These are phyloP conservation scores for Chloromonas sp. DNA, from an alignment of 163 green algal genomes.

Conservation along the genomic window DNA sequence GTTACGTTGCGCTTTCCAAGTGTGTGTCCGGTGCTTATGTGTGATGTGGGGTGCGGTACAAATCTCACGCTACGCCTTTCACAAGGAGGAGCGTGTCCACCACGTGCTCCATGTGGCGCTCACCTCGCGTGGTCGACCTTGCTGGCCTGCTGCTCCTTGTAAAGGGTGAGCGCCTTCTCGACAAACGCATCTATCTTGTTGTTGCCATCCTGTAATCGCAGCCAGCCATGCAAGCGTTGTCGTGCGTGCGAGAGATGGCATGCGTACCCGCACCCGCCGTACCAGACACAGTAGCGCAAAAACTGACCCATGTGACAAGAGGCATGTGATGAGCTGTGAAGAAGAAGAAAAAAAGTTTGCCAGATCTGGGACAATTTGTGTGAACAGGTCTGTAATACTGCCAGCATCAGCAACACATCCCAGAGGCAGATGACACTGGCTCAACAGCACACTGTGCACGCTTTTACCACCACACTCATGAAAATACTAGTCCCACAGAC, in stretches of 20 bases:
- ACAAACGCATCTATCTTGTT: constrained; percentile 29
- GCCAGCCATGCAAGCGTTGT: background rate
- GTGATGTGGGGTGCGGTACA: too few species aligned
- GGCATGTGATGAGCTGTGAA: background rate
- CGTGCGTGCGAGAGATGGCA: background rate
- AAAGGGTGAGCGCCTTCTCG: constrained; percentile 29
- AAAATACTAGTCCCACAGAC: too few species aligned
- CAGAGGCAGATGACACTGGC: too few species aligned
- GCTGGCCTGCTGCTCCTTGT: constrained; percentile 23
- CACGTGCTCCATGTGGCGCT: background rate
- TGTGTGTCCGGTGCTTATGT: too few species aligned
- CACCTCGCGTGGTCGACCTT: constrained; percentile 2
- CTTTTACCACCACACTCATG: too few species aligned
- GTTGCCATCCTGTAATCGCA: constrained; percentile 13
- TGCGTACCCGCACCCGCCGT: background rate
- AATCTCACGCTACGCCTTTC: too few species aligned
- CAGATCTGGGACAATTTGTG: too few species aligned
- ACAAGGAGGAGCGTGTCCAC: too few species aligned
- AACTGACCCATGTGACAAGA: background rate
- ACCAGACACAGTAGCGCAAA: background rate
- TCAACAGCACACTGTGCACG: too few species aligned
- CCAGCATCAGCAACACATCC: too few species aligned
- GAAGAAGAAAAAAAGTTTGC: background rate
- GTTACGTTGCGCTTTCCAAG: too few species aligned
- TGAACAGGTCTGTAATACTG: too few species aligned